Evolutionary conservation across 768 basidiomycete genomes (phyloP), one percentile per base, ranked within the genome.

Genomic region (Dictyophora rubrovolvata): DNA sequence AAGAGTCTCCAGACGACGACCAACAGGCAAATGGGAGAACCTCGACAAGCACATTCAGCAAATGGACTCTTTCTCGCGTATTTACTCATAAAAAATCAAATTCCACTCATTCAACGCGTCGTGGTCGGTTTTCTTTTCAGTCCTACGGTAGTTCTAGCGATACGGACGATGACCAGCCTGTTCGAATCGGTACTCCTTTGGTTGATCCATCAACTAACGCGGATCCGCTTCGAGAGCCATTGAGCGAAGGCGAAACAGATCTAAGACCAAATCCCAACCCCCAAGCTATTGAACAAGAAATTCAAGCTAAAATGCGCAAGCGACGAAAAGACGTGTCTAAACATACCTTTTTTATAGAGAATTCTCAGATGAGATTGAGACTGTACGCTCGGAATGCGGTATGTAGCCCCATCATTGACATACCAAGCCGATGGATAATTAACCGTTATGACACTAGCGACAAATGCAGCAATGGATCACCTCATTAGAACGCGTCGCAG

Each of bases 381-480:
- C 69, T 97, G 14, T 83, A 82, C 60, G 93, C 96, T 8, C 85
- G 84, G 67, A 95, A 87, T 68, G 90, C 96, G 74, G 90, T 88
- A 49, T 56, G 37, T 14, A 22, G 11, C 23, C 33, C 2, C 11
- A n/a, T 42, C 18, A 50, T 46, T 53, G 33, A 16, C 14, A 14
- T 37, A 50, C 49, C 56, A 48, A 16, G 1, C 47, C 1, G 6
- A 18, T 28, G 34, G 11, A n/a, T 37, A 10, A 55, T 61, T 36
- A 55, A 42, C 37, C 48, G 23, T 34, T 37, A 48, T 18, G n/a
- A 48, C 33, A 48, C 2, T 63, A 90, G 88, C 82, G 95, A 18
- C 93, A 96, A 77, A 96, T 97, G 92, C 75, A 91, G 58, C 95
- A 99, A 69, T 98, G 93, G 82, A 93, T 98, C 53, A 88, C 93